Conservation (phyloP, 108 stramenopile genomes). For the Fragilaria crotonensis region DNA sequence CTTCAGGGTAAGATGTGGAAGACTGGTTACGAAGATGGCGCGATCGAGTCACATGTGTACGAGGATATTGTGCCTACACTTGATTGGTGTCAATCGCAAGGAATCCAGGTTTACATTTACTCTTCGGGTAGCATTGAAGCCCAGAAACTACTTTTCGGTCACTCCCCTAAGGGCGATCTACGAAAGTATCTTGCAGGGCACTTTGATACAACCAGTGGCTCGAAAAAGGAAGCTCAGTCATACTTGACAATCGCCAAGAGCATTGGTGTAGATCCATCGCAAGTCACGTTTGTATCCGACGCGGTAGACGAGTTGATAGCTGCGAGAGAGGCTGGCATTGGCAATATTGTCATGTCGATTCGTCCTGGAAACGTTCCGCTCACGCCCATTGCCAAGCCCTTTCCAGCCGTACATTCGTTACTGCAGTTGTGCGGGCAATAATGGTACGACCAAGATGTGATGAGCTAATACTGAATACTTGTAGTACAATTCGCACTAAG, state of each 20-base stretch:
- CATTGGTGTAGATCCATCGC: slow-evolving; percentile 53
- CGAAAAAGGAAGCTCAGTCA: slow-evolving; percentile 56
- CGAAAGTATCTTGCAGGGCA: slow-evolving; percentile 49
- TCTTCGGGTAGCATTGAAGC: slow-evolving; percentile 81
- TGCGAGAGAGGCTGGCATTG: slow-evolving; percentile 75
- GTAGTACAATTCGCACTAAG: no score
- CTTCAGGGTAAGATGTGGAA: slow-evolving; percentile 91
- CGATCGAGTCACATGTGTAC: slow-evolving; percentile 76
- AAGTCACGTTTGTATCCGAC: slow-evolving; percentile 87
- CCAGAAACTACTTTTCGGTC: slow-evolving; percentile 79
- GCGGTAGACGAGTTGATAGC: slow-evolving; percentile 72
- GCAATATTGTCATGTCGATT: slow-evolving; percentile 50
- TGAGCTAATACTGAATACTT: no score
- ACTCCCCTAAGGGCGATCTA: slow-evolving; percentile 75
- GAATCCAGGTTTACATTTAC: slow-evolving; percentile 74
- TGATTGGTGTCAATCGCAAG: slow-evolving; percentile 48
- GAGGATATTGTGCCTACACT: slow-evolving; percentile 70
- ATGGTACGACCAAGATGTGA: no score
- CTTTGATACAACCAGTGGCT: slow-evolving; percentile 88
- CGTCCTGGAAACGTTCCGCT: slow-evolving; percentile 87
- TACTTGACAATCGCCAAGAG: slow-evolving; percentile 66
- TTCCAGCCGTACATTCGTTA: slow-evolving; percentile 54
- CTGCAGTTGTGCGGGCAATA: slow-evolving; percentile 68
- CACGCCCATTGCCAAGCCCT: slow-evolving; percentile 25
- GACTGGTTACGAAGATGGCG: slow-evolving; percentile 52